These are phyloP conservation scores for Corymbia maculata DNA, from an alignment of 345 rosid genomes.

Conservation along the genomic window DNA sequence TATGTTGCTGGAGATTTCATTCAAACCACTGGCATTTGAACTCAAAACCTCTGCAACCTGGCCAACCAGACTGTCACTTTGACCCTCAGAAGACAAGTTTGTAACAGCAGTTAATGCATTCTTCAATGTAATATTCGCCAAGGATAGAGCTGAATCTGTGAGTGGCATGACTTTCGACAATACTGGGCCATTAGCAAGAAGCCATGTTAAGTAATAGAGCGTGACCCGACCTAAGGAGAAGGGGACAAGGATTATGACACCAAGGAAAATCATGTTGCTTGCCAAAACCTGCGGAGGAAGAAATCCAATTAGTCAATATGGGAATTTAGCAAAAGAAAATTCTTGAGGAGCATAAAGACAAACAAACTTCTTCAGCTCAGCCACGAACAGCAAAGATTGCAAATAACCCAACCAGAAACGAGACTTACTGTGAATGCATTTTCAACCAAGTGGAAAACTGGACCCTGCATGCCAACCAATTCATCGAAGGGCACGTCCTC, in stretches of 20 bases:
- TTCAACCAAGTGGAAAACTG: constrained; percentile 98
- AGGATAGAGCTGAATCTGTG: constrained; percentile 53
- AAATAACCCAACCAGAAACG: background rate
- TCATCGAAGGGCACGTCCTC: constrained; percentile 99
- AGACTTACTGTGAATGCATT: constrained; percentile 94
- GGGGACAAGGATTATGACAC: constrained; percentile 86
- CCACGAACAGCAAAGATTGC: background rate
- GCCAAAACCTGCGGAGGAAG: constrained; percentile 74
- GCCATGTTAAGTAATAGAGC: constrained; percentile 63
- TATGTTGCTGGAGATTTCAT: constrained; percentile 45
- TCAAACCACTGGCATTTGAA: constrained; percentile 51
- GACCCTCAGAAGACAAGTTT: constrained; percentile 69
- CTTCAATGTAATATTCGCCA: constrained; percentile 68
- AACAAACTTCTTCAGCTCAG: background rate
- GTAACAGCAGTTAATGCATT: constrained; percentile 62
- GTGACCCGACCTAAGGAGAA: constrained; percentile 83
- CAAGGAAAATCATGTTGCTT: constrained; percentile 99
- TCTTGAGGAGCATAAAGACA: background rate
- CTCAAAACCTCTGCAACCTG: constrained; percentile 55
- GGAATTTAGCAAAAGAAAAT: background rate
- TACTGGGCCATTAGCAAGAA: constrained; percentile 75
- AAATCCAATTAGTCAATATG: background rate
- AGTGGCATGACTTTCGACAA: constrained; percentile 58
- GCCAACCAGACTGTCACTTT: constrained; percentile 42
- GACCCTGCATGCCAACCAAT: constrained; percentile 99